Base-by-base conservation (phyloP, 768 basidiomycete species). In the Collybiopsis luxurians region DNA sequence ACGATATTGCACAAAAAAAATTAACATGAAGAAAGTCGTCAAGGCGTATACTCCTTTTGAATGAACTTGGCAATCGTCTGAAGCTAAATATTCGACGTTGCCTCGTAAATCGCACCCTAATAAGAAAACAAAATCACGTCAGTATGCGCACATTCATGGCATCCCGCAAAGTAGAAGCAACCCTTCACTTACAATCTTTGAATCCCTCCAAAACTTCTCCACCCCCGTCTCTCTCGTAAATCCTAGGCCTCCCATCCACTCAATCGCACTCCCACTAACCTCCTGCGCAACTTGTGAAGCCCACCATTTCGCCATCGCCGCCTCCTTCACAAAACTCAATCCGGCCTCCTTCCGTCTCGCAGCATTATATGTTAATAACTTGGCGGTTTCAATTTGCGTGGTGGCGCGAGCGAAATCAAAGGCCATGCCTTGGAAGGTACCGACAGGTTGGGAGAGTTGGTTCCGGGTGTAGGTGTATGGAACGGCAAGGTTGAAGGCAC, bases 281-380 rank as follows among this genome's bases (percentile, higher is more conserved):
- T 80, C 79, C 72, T 96, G 91, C 13, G 97, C 97, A 5, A 99
- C 84, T 21, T 89, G 81, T 58, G 92, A 93, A 23, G 89, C 82
- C 80, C 86, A 92, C 66, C 90, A 95, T 72, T 99, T 99, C 49
- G 97, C 97, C 92, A 98, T 97, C 1, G 97, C 97, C 11, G 97
- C 96, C 73, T 98, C 92, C 72, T 91, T 92, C 27, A 87, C 86
- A 71, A 98, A 99, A 26, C 74, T 66, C 66, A 79, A 77, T 9
- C 94, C 93, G 69, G 95, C 90, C 70, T 97, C 96, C 80, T 96
- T 95, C 53, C 92, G 81, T 28, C 96, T 79, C 38, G 97, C 96
- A 21, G 96, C 96, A 65, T 98, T 98, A 76, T 99, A 99, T 6
- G 95, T 96, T 61, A 98, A 71, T 46, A 99, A 75, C 19, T 94